Conservation (phyloP, 495 filamentous ascomycete genomes). For the Aspergillus baeticus region DNA sequence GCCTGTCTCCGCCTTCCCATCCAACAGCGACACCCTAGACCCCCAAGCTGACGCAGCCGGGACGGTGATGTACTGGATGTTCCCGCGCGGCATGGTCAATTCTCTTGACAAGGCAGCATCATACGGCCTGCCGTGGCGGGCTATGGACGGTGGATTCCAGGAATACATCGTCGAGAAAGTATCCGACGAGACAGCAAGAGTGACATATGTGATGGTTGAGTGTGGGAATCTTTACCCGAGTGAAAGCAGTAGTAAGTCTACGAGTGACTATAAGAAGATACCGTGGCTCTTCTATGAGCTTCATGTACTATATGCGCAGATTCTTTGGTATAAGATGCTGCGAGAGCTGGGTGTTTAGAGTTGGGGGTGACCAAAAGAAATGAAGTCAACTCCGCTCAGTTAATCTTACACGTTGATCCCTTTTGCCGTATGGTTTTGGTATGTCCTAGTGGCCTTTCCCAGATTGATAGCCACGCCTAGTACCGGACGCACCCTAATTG, state of each 20-base stretch:
- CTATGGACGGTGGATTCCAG: constrained; percentile 20
- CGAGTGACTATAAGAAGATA: constrained; percentile 10
- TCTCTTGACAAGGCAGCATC: constrained; percentile 6
- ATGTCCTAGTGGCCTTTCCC: no score
- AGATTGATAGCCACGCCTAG: no score
- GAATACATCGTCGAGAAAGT: constrained; percentile 17
- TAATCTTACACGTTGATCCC: no score
- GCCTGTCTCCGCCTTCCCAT: background rate
- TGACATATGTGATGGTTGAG: constrained; percentile 14
- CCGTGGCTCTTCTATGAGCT: constrained; percentile 15
- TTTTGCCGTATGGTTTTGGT: no score
- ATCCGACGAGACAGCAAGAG: constrained; percentile 13
- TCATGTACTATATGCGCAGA: constrained; percentile 20
- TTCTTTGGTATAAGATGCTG: constrained; percentile 7
- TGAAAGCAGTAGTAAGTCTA: background rate
- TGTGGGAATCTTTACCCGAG: constrained; percentile 13
- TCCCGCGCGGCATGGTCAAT: constrained; percentile 6
- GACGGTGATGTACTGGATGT: constrained; percentile 13
- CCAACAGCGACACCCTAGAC: background rate
- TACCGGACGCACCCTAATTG: no score
- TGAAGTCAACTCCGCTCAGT: no score
- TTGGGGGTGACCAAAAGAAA: no score
- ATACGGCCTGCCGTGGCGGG: constrained; percentile 16
- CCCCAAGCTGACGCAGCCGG: background rate
- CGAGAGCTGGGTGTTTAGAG: background rate